A percentile compares a stretch with the other conserved stretches of the same genome.
Evolutionary conservation across 1,284 basidiomycete species (phyloP).

Genomic region (Trichosporon sp.): DNA sequence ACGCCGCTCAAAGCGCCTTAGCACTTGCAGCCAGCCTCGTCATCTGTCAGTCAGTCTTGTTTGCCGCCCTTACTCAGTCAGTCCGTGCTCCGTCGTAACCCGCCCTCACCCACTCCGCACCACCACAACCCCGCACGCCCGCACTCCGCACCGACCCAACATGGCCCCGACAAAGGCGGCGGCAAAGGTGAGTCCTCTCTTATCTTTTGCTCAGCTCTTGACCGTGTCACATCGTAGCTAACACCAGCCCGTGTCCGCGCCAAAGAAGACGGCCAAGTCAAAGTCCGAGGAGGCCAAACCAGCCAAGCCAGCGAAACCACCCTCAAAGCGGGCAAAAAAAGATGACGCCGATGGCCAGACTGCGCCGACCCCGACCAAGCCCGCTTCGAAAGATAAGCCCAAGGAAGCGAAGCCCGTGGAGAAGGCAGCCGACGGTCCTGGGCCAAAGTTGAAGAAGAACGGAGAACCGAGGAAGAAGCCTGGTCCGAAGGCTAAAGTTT

Average conservation of each 20-base stretch:
- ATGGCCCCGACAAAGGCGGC: not conserved
- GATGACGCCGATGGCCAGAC: no score
- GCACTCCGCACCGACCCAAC: not conserved
- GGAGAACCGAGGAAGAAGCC: not conserved
- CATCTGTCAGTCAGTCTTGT: not conserved
- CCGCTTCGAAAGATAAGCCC: not conserved
- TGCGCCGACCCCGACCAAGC: no score
- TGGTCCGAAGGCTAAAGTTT: conserved; percentile 3
- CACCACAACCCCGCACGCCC: not conserved
- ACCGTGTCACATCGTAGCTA: not conserved
- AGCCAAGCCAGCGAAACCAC: conserved; percentile 1
- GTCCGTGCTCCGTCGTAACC: no score
- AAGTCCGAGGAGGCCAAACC: not conserved
- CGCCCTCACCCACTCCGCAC: no score
- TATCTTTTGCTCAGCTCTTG: not conserved
- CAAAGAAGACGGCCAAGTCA: not conserved
- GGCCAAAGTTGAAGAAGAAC: conserved; percentile 4
- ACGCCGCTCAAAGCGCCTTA: not conserved
- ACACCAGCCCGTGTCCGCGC: not conserved
- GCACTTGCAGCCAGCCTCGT: not conserved
- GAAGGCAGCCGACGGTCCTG: not conserved
- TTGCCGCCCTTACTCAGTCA: not conserved
- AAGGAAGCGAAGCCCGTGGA: not conserved
- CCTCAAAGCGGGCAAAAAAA: not conserved
- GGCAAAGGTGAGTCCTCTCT: not conserved